Base-by-base conservation (phyloP, 2,329 filamentous ascomycete genomes). In the Claviceps maximensis region DNA sequence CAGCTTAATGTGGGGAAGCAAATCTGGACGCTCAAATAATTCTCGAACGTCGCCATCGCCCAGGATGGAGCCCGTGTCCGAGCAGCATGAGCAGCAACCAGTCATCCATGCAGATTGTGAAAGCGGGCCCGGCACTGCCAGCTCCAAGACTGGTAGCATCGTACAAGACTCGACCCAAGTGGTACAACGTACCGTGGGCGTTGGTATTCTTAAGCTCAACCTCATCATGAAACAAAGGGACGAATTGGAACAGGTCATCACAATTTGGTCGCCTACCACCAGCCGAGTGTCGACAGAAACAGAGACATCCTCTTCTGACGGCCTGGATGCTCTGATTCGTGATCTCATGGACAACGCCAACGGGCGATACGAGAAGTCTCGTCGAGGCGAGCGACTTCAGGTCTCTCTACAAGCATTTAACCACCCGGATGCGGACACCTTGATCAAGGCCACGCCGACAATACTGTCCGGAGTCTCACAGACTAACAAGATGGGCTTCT, bases 401-500 rank as follows among this genome's bases (percentile, higher is more conserved):
- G 73, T 96, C 1, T 85, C 87, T 55, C 71, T 96, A 15, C 86
- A 84, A 59, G 78, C 86, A 1, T 96, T 96, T 65, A 78, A 82
- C 38, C 79, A 86, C 60, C 74, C 80, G 1, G 89, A 97, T 61
- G 82, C 89, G 1, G 89, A 95, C 58, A 74, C 72, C 0, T 77
- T 98, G 42, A 86, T 97, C 63, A 88, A 86, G 62, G 82, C 85
- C 48, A 95, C 89, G 3, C 93, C 93, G 0, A 97, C 91, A 0
- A 71, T 94, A 15, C 79, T 98, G 15, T 85, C 94, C 50, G 84
- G 86, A 50, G 80, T 97, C 55, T 77, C 77, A 54, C 86, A 86
- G 66, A 95, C 90, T 0, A 85, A 77, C 61, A 93, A 93, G 65
- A 90, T 97, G 67, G 93, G 90, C 2, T 97, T 98, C 65, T 88